Evolutionary conservation across 306 rosid species (phyloP), one percentile per base, ranked within the genome.

Genomic region (Cucumis sativus): DNA sequence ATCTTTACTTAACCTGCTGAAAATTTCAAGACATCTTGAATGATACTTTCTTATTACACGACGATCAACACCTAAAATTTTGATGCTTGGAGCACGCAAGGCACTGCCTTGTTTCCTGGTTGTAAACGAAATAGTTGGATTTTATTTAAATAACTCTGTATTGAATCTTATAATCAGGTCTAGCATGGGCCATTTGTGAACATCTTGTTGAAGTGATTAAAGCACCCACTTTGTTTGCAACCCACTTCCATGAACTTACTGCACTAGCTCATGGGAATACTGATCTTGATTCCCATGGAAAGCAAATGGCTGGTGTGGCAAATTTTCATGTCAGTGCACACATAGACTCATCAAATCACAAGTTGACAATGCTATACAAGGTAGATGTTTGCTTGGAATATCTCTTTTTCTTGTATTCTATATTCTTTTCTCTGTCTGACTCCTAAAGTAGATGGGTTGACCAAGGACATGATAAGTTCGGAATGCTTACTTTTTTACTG

Each of bases 121-220:
- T 52, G 23, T 52, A 52, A 11, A 49, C 18, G 77, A 73, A 73
- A 73, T 28, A 71, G 75, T 69, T 43, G 35, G 37, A 43, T 43
- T 69, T 20, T 13, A 45, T 69, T 69, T n/a, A 43, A 69, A 69
- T 69, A 8, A 18, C 20, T 43, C 30, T 43, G 8, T 68, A 70
- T 71, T 49, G 84, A 51, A 17, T 59, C 77, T 83, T 84, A 77
- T 83, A 77, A 40, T 79, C 91, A 95, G 98, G 97, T 84, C 84
- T 95, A 54, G 98, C 99, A 80, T 95, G 99, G 99, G 97, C 97
- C 81, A 92, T 95, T 52, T 95, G 97, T 60, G 97, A 90, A 90
- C 97, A 92, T 87, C 86, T 95, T 80, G 96, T 89, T 79, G 91
- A 88, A 80, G 91, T 81, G 87, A 95, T 95, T 71, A 89, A 86